Conservation (phyloP, 192 early-diverging fungal species). For the Cetraspora pellucida region DNA sequence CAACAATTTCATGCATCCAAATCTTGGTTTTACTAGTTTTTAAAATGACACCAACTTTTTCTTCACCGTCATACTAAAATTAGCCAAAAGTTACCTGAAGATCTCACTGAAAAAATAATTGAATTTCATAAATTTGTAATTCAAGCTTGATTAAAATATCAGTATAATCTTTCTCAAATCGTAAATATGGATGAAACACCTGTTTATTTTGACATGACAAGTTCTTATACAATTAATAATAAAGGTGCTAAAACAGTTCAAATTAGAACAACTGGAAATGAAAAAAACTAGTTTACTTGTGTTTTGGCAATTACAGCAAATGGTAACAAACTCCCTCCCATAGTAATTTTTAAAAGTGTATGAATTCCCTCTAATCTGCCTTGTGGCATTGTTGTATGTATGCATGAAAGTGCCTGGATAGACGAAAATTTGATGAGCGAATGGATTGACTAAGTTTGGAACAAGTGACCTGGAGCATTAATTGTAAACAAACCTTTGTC, state of each 20-base stretch:
- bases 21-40: background rate
- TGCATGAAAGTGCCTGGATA: too few species aligned
- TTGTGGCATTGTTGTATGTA: too few species aligned
- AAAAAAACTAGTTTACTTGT: slow-evolving; percentile 19
- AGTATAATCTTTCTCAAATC: background rate
- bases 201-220: slow-evolving; percentile 14
- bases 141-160: background rate
- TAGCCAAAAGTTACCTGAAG: background rate
- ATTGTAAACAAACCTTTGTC: too few species aligned
- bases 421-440: background rate
- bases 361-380: too few species aligned
- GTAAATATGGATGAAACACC: slow-evolving; percentile 3
- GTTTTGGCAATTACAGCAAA: background rate
- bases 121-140: slow-evolving; percentile 7
- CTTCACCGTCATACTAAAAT: background rate
- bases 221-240: background rate
- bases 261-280: slow-evolving; percentile 1
- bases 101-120: background rate
- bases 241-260: slow-evolving; percentile 23
- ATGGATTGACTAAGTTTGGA: slow-evolving; percentile 3
- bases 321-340: too few species aligned
- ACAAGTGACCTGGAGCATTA: background rate
- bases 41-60: background rate
- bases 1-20: background rate
- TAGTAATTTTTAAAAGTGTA: too few species aligned